Evolutionary conservation across 2,329 filamentous ascomycete genomes (phyloP), one percentile per base, ranked within the genome.

Genomic region (Thielaviopsis ethacetica): DNA sequence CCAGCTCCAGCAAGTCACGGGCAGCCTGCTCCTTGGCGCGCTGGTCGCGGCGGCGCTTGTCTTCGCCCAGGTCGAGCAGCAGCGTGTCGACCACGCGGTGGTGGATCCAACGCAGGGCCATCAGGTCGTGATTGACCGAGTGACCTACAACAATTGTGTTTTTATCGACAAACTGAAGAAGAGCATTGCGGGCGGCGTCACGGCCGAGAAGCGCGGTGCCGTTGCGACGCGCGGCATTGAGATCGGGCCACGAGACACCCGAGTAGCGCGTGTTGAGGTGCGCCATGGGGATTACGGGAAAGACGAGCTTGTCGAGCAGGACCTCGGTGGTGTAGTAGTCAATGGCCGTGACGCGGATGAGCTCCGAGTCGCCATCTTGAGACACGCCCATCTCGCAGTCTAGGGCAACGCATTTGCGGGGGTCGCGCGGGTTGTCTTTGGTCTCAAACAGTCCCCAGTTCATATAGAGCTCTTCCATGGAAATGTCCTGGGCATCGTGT

Each of bases 331-430:
- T 72, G 64, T 79, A 78, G 63, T 76, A 78, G 64, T 80, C 78
- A 26, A 81, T 64, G 1, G 73, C 64, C 0, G 74, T 75, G 1
- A 82, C 50, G 3, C 77, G 76, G 60, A 82, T 78, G 7, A 81
- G 67, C 62, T 80, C 77, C 0, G 67, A 66, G 10, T 80, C 75
- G 6, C 73, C 72, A 5, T 67, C 67, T 9, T 64, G 63, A 1
- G 73, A 68, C 0, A 69, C 71, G 17, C 78, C 77, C 76, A 81
- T 80, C 62, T 81, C 78, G 62, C 78, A 81, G 62, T 80, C 77
- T 3, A 82, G 67, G 0, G 73, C 75, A 2, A 81, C 71, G 24
- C 59, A 2, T 65, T 69, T 26, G 17, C 59, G 60, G 27, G 49
- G 52, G 47, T 61, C 51, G 6, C 38, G 24, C 3, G 49, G 41